Evolutionary conservation across 2,329 filamentous ascomycete genomes (phyloP).

Genomic region (Leptoxyphium fumago): DNA sequence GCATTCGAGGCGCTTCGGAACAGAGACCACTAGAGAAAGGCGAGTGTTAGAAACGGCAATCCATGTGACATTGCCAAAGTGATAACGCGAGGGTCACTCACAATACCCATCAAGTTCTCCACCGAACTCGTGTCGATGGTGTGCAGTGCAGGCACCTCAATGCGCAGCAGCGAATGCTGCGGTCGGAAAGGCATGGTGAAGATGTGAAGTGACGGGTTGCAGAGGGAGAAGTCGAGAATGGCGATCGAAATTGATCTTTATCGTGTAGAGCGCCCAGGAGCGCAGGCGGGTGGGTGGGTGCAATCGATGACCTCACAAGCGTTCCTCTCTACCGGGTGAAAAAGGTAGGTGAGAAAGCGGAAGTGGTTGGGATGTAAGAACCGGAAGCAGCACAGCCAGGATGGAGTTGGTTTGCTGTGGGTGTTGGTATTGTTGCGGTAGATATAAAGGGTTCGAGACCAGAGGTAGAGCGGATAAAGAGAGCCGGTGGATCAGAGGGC

Average conservation of each 20-base stretch:
- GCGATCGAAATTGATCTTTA: background rate
- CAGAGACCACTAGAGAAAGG: conserved; percentile 39
- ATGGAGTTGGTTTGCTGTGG: too few relatives aligned
- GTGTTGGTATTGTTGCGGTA: background rate
- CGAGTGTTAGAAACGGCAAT: conserved; percentile 5
- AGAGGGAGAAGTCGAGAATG: conserved; percentile 1
- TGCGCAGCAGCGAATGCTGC: conserved; percentile 73
- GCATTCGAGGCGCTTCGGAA: conserved; percentile 91
- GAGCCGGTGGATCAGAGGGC: background rate
- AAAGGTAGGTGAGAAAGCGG: background rate
- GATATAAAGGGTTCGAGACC: background rate
- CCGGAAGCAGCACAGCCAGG: background rate
- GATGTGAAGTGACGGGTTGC: conserved; percentile 6
- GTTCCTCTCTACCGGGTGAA: background rate
- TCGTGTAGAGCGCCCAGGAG: background rate
- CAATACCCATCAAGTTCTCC: conserved; percentile 85
- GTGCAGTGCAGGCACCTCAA: conserved; percentile 83
- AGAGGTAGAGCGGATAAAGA: background rate
- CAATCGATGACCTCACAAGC: background rate
- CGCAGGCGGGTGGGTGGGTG: background rate
- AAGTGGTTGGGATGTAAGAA: background rate
- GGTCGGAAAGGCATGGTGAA: conserved; percentile 65
- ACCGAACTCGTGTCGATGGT: conserved; percentile 88
- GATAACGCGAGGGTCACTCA: conserved; percentile 6
- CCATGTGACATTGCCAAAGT: conserved; percentile 9